Conservation (phyloP, 257 asterid species). For the Lavandula angustifolia region DNA sequence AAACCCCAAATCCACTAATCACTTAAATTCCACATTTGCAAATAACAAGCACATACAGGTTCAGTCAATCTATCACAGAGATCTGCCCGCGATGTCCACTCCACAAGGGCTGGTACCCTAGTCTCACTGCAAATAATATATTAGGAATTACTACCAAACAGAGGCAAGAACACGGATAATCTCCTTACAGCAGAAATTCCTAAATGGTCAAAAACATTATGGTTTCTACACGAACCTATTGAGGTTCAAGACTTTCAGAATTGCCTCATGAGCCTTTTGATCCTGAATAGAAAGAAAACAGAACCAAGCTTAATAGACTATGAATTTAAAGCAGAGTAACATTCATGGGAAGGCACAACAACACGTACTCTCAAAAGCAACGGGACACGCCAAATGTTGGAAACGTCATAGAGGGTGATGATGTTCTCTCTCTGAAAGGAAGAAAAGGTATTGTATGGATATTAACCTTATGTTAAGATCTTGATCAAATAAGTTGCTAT, state of each 20-base stretch:
- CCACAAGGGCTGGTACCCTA: constrained; percentile 65
- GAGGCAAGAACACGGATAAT: constrained; percentile 12
- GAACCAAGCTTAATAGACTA: constrained; percentile 5
- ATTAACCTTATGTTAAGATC: constrained; percentile 4
- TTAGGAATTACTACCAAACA: constrained; percentile 12
- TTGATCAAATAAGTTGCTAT: constrained; percentile 22
- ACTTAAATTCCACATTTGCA: constrained; percentile 12
- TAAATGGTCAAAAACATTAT: constrained; percentile 5
- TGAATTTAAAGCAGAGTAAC: constrained; percentile 16
- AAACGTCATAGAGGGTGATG: constrained; percentile 74
- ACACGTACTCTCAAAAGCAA: constrained; percentile 72
- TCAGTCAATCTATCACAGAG: constrained; percentile 65
- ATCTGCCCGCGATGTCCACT: constrained; percentile 82
- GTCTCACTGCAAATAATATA: constrained; percentile 45
- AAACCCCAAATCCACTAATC: constrained; percentile 19
- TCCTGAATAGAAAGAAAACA: constrained; percentile 47
- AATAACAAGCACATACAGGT: constrained; percentile 56
- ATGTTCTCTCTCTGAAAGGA: constrained; percentile 62
- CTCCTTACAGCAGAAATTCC: constrained; percentile 16
- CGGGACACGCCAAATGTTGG: constrained; percentile 91
- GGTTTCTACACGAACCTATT: constrained; percentile 53
- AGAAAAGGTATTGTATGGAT: constrained; percentile 4
- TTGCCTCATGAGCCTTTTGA: constrained; percentile 93
- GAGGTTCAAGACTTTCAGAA: constrained; percentile 75
- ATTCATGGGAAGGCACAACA: constrained; percentile 16